Evolutionary conservation across 139 green algal species (phyloP), one percentile per base, ranked within the genome.

Genomic region (Chlamydomonas applanata): DNA sequence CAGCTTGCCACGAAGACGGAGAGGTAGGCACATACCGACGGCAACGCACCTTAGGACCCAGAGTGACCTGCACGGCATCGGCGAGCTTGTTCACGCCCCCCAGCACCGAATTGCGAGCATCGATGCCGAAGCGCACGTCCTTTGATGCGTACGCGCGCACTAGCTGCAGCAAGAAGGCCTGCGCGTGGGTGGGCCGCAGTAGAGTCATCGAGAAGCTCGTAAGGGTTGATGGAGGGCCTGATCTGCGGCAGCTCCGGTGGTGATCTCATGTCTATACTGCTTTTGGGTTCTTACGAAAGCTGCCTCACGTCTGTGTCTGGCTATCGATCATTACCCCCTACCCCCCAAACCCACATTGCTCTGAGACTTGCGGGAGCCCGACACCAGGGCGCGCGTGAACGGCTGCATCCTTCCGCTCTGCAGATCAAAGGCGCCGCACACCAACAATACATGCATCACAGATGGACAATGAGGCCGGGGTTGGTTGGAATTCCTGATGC

Each of bases 31-130:
- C 40, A 49, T 11, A 11, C 40, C 40, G 7, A 49, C 11, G 40
- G 40, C 7, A 19, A 11, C 75, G 24, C 33, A 97, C 94, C 91
- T 99, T 99, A 60, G 96, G 96, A 0, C 96, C 96, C 25, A 99
- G 88, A 2, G 96, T 99, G 54, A 99, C 96, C 83, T 98, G 92
- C 35, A 99, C 96, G 17, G 96, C 96, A 80, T 99, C 95, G 2
- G 96, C 96, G 20, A 99, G 89, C 78, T 94, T 94, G 71, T 99
- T 96, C 4, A 98, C 92, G 36, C 96, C 96, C 1, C 73, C 75
- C 24, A 99, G 88, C 32, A 99, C 92, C 25, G 83, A 83, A 4
- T 94, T 89, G 2, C 96, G 83, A 75, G 89, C 95, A 40, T 98
- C 95, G 24, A 97, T 92, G 70, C 96, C 96, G 82, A 99, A 99